Conservation (phyloP, 106 monocot genomes). For the Dactylorhiza incarnata region DNA sequence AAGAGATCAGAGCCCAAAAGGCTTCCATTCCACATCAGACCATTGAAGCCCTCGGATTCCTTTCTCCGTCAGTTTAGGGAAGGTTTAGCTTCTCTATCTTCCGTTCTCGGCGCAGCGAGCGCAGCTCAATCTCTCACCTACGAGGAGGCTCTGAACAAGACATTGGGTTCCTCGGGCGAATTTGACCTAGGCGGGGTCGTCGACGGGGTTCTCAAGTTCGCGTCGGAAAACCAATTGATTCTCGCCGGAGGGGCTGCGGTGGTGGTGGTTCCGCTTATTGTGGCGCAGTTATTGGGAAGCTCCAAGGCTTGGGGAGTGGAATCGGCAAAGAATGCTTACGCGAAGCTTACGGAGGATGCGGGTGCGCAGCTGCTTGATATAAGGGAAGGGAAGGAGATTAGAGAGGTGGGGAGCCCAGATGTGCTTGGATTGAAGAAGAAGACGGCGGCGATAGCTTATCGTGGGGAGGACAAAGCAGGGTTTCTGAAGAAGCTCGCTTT, state of each 20-base stretch:
- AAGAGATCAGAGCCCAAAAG: slow-evolving; percentile 27
- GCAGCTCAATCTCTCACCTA: slow-evolving; percentile 65
- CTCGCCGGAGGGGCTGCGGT: slow-evolving; percentile 53
- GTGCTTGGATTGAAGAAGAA: slow-evolving; percentile 68
- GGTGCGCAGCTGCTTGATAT: slow-evolving; percentile 83
- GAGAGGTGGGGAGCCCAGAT: slow-evolving; percentile 70
- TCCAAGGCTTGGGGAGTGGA: slow-evolving; percentile 58
- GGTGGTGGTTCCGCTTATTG: slow-evolving; percentile 46
- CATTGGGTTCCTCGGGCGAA: slow-evolving; percentile 1
- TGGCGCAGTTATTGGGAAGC: slow-evolving; percentile 37
- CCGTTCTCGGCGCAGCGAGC: slow-evolving; percentile 46
- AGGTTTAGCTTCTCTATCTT: slow-evolving; percentile 29
- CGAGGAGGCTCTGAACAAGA: slow-evolving; percentile 3
- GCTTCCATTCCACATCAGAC: slow-evolving; percentile 21
- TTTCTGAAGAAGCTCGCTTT: slow-evolving; percentile 80
- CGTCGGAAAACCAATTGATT: slow-evolving; percentile 51
- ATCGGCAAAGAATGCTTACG: slow-evolving; percentile 59
- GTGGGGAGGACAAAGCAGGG: slow-evolving; percentile 58
- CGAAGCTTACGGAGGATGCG: slow-evolving; percentile 53
- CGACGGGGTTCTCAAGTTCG: slow-evolving; percentile 53
- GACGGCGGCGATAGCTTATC: slow-evolving; percentile 55
- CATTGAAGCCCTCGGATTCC: slow-evolving; percentile 1
- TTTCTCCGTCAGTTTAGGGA: slow-evolving; percentile 5
- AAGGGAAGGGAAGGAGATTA: slow-evolving; percentile 63
- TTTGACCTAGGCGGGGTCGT: slow-evolving; percentile 29